Percentiles rank a stretch among this genome's conserved stretches.
Evolutionary conservation across 176 grass and related monocot species (phyloP).

Genomic region (Melocanna baccifera): DNA sequence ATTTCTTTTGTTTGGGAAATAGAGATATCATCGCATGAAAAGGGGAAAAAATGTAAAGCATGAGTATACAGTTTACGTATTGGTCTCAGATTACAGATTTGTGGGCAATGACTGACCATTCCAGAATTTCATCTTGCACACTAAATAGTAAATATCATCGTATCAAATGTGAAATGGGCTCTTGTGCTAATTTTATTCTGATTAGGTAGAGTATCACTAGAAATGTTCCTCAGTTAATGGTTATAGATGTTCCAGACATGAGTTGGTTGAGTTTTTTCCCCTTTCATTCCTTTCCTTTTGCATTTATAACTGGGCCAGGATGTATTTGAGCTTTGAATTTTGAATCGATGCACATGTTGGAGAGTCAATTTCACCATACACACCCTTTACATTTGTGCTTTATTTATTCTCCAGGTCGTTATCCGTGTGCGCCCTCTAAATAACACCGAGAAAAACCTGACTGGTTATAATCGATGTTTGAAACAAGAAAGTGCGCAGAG

Average conservation of each 20-base stretch:
- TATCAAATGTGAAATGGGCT: neutral
- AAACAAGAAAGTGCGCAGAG: constrained; percentile 78
- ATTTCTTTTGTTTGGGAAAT: neutral
- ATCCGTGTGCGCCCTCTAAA: constrained; percentile 87
- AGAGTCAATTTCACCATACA: constrained; percentile 12
- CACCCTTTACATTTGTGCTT: constrained; percentile 27
- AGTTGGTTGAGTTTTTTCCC: neutral
- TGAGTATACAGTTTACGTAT: neutral
- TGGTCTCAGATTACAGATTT: neutral
- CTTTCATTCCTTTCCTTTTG: neutral
- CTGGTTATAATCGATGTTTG: constrained; percentile 76
- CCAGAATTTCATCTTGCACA: neutral
- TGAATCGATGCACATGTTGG: neutral
- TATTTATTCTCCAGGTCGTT: constrained; percentile 58
- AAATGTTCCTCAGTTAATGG: neutral
- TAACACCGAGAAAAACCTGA: constrained; percentile 56
- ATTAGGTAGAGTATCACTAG: neutral
- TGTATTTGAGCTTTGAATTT: constrained; percentile 1
- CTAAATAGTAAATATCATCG: neutral
- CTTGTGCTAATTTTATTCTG: neutral
- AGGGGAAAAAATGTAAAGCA: neutral
- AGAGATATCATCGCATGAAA: neutral
- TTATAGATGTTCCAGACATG: neutral
- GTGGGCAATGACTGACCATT: neutral
- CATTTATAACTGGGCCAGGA: neutral